Evolutionary conservation across 2,329 filamentous ascomycete species (phyloP).

Genomic region (Aspergillaceae sp.): DNA sequence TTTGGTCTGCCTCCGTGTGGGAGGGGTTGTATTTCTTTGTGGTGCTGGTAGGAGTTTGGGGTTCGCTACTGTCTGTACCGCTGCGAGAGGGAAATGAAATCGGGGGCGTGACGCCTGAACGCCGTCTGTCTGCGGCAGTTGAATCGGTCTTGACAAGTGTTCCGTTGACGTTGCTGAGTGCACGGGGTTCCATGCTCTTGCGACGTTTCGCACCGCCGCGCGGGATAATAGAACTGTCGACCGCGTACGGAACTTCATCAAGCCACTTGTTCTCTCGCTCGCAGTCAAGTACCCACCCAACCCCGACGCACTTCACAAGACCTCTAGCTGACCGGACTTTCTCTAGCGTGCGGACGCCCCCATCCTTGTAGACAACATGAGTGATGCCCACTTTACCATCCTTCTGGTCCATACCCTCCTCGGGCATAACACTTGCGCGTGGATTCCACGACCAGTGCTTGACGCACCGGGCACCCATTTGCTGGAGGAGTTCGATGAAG

Average conservation of each 20-base stretch:
- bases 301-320: constrained; percentile 74
- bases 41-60: constrained; percentile 5
- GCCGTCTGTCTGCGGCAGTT: constrained; percentile 20
- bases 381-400: constrained; percentile 62
- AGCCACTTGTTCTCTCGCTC: constrained; percentile 70
- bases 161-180: constrained; percentile 60
- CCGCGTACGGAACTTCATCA: constrained; percentile 60
- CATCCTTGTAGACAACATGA: constrained; percentile 86
- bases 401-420: constrained; percentile 17
- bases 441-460: constrained; percentile 69
- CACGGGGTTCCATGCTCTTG: constrained; percentile 73
- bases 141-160: constrained; percentile 42
- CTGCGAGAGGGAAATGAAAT: constrained; percentile 1
- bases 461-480: constrained; percentile 74
- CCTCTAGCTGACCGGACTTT: constrained; percentile 66
- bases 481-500: constrained; percentile 67
- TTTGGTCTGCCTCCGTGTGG: not conserved
- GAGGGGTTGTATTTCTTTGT: constrained; percentile 1
- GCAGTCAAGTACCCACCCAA: constrained; percentile 84
- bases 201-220: constrained; percentile 63
- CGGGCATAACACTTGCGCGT: constrained; percentile 30
- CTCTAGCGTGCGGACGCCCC: constrained; percentile 68
- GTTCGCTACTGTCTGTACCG: constrained; percentile 3
- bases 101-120: constrained; percentile 25
- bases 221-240: constrained; percentile 59